A percentile compares a stretch with the other conserved stretches of the same genome.
phyloP scores from a whole-genome alignment of 306 rosid species.

The Citrullus colocynthis region DNA sequence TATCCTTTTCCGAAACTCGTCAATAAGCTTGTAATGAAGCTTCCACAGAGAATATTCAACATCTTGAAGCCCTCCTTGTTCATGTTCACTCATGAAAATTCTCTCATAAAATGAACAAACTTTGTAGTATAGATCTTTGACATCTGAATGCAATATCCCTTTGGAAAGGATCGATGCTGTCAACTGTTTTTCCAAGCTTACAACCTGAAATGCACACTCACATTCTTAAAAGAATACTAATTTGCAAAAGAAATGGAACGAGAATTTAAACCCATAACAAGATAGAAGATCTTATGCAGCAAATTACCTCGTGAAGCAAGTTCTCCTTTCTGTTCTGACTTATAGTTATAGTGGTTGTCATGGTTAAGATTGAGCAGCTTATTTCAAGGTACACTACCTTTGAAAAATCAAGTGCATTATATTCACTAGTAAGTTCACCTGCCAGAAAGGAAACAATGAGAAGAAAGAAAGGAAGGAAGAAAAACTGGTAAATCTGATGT shows the following conservation, averaged over 20 bases:
- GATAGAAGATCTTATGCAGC: not conserved
- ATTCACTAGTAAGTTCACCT: not conserved
- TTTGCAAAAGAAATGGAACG: not conserved
- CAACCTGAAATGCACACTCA: slow-evolving; percentile 31
- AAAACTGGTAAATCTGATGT: not conserved
- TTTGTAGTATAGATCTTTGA: slow-evolving; percentile 44
- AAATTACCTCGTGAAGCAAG: not conserved
- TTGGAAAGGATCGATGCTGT: slow-evolving; percentile 62
- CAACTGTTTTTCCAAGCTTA: slow-evolving; percentile 49
- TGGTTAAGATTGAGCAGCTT: not conserved
- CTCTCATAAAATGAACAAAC: slow-evolving; percentile 61
- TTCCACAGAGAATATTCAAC: slow-evolving; percentile 91
- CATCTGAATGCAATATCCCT: slow-evolving; percentile 54
- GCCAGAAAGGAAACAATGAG: not conserved
- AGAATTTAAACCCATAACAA: not conserved
- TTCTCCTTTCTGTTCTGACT: slow-evolving; percentile 2
- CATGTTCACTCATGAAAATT: slow-evolving; percentile 29
- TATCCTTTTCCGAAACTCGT: slow-evolving; percentile 70
- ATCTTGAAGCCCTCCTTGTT: slow-evolving; percentile 61
- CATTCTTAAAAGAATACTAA: not conserved
- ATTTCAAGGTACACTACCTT: not conserved
- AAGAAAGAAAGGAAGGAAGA: not conserved
- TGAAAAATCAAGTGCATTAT: not conserved
- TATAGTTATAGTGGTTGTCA: not conserved
- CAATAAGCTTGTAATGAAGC: slow-evolving; percentile 88